Base-by-base conservation (phyloP, 2,329 filamentous ascomycete genomes). In the Colletotrichum navitas region DNA sequence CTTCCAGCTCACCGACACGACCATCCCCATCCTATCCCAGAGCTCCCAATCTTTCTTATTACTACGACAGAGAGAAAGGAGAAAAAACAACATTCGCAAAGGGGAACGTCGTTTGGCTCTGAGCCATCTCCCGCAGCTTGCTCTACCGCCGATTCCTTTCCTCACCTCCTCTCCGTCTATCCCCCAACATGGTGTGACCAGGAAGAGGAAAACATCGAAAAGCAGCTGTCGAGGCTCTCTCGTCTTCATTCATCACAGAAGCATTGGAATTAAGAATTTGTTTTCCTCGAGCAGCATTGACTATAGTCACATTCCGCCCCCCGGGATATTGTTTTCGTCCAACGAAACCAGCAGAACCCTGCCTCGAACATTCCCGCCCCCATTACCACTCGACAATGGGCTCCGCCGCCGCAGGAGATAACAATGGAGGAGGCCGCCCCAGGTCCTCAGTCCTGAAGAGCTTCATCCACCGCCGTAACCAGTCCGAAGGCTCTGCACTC, bases 401-500 rank as follows among this genome's bases (percentile, higher is more conserved):
- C 58, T 71, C 68, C 68, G 65, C 68, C 52, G 43, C 51, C 52
- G 36, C 63, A 68, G 65, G 64, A 41, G 68, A 63, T 63, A 71
- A 71, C 65, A 71, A 71, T 68, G 65, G 68, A 63, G 64, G 68
- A 68, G 51, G 66, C 26, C 70, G 70, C 55, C 66, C 84, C 70
- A 87, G 84, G 76, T 86, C 86, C 2, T 86, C 83, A 24, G 84
- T 87, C 49, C 77, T 88, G 61, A 84, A 82, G 71, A 84, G 84
- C 11, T 83, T 88, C 74, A 85, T 88, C 64, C 82, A 86, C 71
- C 83, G 86, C 68, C 83, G 84, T 67, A 85, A 85, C 78, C 82
- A 83, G 64, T 84, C 85, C 10, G 82, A 83, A 74, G 85, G 81
- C 29, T 78, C 64, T 72, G 76, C 68, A 45, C 72, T 75, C 70